Evolutionary conservation across 306 rosid genomes (phyloP).

Genomic region (Begonia masoniana): DNA sequence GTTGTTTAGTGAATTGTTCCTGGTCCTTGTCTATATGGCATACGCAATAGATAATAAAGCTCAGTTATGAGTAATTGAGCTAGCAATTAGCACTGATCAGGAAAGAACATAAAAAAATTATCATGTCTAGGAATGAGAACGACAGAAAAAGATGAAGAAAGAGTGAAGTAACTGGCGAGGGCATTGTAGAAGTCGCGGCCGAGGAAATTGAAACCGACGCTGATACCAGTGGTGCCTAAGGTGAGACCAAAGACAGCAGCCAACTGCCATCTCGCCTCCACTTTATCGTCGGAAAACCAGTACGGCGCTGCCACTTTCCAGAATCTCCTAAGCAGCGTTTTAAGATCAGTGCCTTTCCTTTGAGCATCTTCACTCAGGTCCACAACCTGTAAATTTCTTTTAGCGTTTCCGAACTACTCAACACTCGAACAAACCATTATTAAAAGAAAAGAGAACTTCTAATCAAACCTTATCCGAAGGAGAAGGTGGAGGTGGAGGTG

Average conservation of each 20-base stretch:
- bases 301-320: conserved; percentile 98
- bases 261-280: conserved; percentile 61
- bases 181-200: conserved; percentile 94
- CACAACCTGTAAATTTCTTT: not conserved
- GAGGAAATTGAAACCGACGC: conserved; percentile 86
- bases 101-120: conserved; percentile 1
- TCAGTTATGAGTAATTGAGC: conserved; percentile 1
- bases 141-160: not conserved
- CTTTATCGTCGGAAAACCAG: conserved; percentile 77
- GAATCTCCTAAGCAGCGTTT: conserved; percentile 52
- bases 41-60: conserved; percentile 6
- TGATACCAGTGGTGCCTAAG: conserved; percentile 85
- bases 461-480: conserved; percentile 14
- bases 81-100: not conserved
- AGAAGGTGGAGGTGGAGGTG: conserved; percentile 2
- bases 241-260: conserved; percentile 84
- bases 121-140: conserved; percentile 1
- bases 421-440: not conserved
- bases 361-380: conserved; percentile 13
- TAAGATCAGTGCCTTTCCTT: conserved; percentile 44
- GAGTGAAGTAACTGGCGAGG: conserved; percentile 62
- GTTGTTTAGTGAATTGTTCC: conserved; percentile 78
- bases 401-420: conserved; percentile 1
- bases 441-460: not conserved
- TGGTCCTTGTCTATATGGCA: conserved; percentile 71